Conservation (phyloP, 2,329 filamentous ascomycete species). For the Exophiala mesophila region DNA sequence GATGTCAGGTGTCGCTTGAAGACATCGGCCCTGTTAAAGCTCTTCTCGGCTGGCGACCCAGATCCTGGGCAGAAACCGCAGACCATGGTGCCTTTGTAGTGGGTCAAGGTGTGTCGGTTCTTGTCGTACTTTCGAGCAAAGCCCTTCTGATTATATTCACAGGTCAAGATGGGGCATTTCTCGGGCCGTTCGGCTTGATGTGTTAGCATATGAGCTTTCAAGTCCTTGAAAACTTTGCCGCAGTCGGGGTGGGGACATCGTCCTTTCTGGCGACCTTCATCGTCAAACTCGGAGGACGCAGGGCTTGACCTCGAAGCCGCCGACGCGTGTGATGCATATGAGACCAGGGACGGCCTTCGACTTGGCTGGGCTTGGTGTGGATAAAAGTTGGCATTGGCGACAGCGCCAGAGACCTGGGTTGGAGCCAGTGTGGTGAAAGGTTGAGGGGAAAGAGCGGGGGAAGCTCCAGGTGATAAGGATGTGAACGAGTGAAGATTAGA, state of each 20-base stretch:
- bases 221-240: slow-evolving; percentile 80
- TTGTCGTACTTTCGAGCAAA: slow-evolving; percentile 96
- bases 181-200: slow-evolving; percentile 87
- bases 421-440: slow-evolving; percentile 27
- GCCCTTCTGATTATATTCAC: slow-evolving; percentile 87
- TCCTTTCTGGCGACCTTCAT: slow-evolving; percentile 60
- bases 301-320: slow-evolving; percentile 56
- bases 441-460: slow-evolving; percentile 31
- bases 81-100: slow-evolving; percentile 97
- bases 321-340: slow-evolving; percentile 67
- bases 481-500: slow-evolving; percentile 27
- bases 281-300: slow-evolving; percentile 53
- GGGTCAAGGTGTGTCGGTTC: slow-evolving; percentile 87
- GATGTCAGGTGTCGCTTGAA: slow-evolving; percentile 92
- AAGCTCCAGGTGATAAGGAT: slow-evolving; percentile 32
- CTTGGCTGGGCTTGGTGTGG: slow-evolving; percentile 26
- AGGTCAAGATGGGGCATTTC: slow-evolving; percentile 88
- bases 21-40: slow-evolving; percentile 90
- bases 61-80: slow-evolving; percentile 91
- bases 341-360: slow-evolving; percentile 55
- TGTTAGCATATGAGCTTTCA: slow-evolving; percentile 91
- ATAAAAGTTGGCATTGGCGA: slow-evolving; percentile 25
- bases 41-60: slow-evolving; percentile 85
- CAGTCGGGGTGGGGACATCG: slow-evolving; percentile 80
- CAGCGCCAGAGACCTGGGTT: slow-evolving; percentile 27